Evolutionary conservation across 495 filamentous ascomycete genomes (phyloP), one percentile per base, ranked within the genome.

Genomic region (Talaromyces liani): DNA sequence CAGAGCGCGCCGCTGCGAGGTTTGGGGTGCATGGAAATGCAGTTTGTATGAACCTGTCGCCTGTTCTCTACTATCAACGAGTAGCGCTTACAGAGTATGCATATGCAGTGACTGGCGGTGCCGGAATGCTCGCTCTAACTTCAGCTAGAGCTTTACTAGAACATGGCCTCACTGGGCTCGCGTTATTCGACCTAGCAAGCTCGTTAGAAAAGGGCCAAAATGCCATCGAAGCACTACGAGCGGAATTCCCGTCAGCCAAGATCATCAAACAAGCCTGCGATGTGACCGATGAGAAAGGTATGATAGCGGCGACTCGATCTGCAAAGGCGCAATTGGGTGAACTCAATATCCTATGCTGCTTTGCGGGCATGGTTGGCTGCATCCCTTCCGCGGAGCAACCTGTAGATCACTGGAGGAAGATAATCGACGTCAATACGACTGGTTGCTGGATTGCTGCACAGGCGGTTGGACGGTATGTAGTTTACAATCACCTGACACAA

Each of bases 341-440:
- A 25, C 61, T 91, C 2, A 75, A 84, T 65, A 82, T 85, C 63
- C 72, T 90, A 6, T 77, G 84, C 64, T 85, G 83, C 60, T 89
- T 90, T 66, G 88, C 87, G 0, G 88, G 88, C 33, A 80, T 89
- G 14, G 88, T 89, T 20, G 78, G 76, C 47, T 86, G 83, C 63
- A 73, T 75, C 1, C 80, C 80, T 62, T 82, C 87, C 0, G 64
- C 84, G 2, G 81, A 85, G 25, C 82, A 85, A 77, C 66, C 72
- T 5, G 63, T 77, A 8, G 73, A 76, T 47, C 75, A 85, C 53
- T 91, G 82, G 83, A 75, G 81, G 9, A 74, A 77, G 16, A 80
- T 84, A 0, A 63, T 89, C 9, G 87, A 89, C 41, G 80, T 90
- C 62, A 91, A 91, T 69, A 82, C 83, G 1, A 87, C 86, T 1